Evolutionary conservation across 2,329 filamentous ascomycete species (phyloP).

Genomic region (Paecilomyces sp.): DNA sequence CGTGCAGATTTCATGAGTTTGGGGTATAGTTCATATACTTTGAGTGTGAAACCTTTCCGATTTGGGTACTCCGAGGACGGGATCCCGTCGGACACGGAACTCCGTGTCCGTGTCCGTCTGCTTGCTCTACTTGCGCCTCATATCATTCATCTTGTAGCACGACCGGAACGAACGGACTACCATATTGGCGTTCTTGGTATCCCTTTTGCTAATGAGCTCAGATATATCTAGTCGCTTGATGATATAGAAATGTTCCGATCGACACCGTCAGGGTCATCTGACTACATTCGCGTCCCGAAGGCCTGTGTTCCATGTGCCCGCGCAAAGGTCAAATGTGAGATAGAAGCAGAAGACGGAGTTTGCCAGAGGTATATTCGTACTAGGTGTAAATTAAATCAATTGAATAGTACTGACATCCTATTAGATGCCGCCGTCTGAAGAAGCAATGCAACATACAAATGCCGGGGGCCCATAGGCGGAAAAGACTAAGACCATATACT

Average conservation of each 20-base stretch:
- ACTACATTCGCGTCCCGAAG: conserved; percentile 1
- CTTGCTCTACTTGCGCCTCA: background rate
- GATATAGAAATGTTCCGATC: background rate
- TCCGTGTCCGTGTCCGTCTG: background rate
- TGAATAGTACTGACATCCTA: background rate
- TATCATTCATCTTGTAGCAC: background rate
- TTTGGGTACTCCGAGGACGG: background rate
- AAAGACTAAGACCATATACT: background rate
- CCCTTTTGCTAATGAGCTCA: background rate
- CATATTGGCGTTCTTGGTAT: background rate
- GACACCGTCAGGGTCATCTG: background rate
- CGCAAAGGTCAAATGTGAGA: conserved; percentile 10
- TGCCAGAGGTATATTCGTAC: conserved; percentile 7
- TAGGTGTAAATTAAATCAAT: background rate
- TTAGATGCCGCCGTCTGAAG: conserved; percentile 20
- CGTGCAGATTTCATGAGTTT: background rate
- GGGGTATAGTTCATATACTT: background rate
- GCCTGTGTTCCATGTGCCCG: conserved; percentile 10
- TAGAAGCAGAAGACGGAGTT: conserved; percentile 1
- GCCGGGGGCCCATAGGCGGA: conserved; percentile 17
- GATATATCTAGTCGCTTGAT: background rate
- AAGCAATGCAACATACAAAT: conserved; percentile 17
- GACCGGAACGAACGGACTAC: background rate
- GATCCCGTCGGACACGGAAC: background rate
- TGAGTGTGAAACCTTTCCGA: no score